These are phyloP conservation scores for Sonneratia alba DNA, from an alignment of 345 rosid species.

Conservation along the genomic window DNA sequence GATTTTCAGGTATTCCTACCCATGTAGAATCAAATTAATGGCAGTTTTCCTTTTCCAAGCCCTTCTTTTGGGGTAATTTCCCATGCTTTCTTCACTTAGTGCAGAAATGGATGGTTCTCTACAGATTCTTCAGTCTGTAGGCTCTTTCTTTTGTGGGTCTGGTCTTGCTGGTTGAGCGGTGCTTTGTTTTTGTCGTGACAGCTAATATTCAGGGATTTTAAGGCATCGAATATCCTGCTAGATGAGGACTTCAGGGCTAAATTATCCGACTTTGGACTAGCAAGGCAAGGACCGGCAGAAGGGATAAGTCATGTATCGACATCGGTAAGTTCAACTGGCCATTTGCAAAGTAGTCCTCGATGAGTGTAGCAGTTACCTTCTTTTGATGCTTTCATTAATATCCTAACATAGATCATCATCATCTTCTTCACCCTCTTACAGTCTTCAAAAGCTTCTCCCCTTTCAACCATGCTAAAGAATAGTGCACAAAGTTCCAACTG, in stretches of 20 bases:
- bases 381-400: not conserved
- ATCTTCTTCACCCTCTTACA: not conserved
- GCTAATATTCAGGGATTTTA: constrained; percentile 90
- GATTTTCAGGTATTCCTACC: constrained; percentile 59
- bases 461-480: not conserved
- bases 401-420: not conserved
- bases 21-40: not conserved
- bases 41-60: no score
- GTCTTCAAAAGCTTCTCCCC: not conserved
- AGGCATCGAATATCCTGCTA: constrained; percentile 77
- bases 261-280: constrained; percentile 94
- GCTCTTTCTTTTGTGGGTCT: no score
- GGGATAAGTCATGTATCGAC: constrained; percentile 86
- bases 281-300: constrained; percentile 87
- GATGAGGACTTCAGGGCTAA: constrained; percentile 80
- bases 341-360: not conserved
- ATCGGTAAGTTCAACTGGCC: constrained; percentile 37
- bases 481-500: no score
- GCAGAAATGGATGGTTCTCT: no score
- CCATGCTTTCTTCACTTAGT: no score
- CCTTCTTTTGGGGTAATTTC: no score
- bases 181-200: constrained; percentile 19
- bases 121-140: no score
- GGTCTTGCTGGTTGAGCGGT: not conserved
- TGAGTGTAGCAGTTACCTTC: not conserved